These are phyloP conservation scores for Vigna angularis DNA, from an alignment of 306 rosid genomes.

Conservation along the genomic window DNA sequence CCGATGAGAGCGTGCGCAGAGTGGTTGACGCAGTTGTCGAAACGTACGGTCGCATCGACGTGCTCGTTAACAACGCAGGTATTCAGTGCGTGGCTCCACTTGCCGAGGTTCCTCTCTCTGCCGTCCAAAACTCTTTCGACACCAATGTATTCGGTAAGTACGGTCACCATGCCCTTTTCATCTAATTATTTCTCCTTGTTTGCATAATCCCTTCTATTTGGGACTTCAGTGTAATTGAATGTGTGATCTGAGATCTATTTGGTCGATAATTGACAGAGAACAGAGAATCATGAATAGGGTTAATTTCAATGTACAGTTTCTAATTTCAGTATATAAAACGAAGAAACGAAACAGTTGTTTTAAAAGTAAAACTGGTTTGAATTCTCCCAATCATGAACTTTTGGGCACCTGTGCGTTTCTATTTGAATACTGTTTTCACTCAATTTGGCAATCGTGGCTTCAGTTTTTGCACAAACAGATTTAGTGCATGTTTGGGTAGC, in stretches of 20 bases:
- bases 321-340: too few relatives aligned
- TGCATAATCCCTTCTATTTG: too few relatives aligned
- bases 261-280: too few relatives aligned
- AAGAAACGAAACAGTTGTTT: too few relatives aligned
- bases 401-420: neutral
- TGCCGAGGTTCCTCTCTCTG: conserved; percentile 74
- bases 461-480: neutral
- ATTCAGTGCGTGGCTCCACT: conserved; percentile 79
- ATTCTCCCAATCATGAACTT: too few relatives aligned
- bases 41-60: conserved; percentile 68
- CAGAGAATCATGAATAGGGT: too few relatives aligned
- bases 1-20: conserved; percentile 67
- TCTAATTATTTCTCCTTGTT: neutral
- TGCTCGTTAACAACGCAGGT: conserved; percentile 89
- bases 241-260: too few relatives aligned
- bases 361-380: too few relatives aligned
- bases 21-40: conserved; percentile 54
- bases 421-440: neutral
- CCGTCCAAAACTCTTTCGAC: conserved; percentile 63
- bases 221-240: neutral
- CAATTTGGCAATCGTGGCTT: neutral
- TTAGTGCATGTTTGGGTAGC: neutral
- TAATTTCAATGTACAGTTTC: too few relatives aligned
- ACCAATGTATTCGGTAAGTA: conserved; percentile 76
- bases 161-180: neutral